Evolutionary conservation across 176 grass and related monocot genomes (phyloP).

Genomic region (Avena insularis): DNA sequence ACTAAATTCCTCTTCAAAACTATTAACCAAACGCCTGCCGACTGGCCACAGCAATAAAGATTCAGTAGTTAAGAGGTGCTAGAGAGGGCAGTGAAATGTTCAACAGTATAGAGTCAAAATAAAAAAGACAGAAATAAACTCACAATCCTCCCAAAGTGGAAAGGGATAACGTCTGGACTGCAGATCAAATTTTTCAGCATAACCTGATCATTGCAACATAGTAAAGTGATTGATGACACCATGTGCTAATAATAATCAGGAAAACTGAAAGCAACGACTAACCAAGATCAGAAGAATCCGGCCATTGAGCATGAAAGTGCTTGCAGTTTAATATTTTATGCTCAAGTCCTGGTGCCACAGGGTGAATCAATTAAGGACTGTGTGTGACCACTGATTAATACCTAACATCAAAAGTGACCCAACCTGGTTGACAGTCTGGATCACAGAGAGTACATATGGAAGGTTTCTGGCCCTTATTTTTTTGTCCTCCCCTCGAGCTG

Average conservation of each 20-base stretch:
- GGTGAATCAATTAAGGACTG: not conserved
- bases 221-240: not conserved
- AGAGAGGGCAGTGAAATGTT: not conserved
- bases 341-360: not conserved
- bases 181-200: not conserved
- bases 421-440: not conserved
- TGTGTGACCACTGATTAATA: not conserved
- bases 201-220: not conserved
- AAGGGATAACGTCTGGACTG: conserved; percentile 2
- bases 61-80: not conserved
- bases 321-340: not conserved
- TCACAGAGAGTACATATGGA: not conserved
- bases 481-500: not conserved
- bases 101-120: not conserved
- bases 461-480: not conserved
- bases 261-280: not conserved
- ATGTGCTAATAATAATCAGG: not conserved
- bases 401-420: not conserved
- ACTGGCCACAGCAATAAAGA: not conserved
- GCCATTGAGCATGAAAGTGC: not conserved
- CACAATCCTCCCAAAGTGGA: not conserved
- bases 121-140: not conserved
- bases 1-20: not conserved
- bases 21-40: not conserved
- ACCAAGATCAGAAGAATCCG: not conserved